Evolutionary conservation across 2,329 filamentous ascomycete species (phyloP), one percentile per base, ranked within the genome.

Genomic region (Cordyceps sp.): DNA sequence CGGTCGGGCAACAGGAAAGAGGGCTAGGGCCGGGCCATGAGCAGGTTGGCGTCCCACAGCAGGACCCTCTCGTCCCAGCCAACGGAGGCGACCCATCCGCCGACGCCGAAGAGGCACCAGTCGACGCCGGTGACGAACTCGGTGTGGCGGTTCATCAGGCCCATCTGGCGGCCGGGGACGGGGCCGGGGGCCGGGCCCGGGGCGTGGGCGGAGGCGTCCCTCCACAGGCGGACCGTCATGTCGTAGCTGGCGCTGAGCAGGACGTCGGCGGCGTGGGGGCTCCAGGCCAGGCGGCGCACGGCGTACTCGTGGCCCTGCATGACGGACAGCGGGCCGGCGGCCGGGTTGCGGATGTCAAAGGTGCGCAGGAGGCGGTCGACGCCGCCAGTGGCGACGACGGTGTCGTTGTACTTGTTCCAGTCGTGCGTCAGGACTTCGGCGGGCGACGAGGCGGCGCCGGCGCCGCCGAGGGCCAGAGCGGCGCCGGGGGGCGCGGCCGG

Each of bases 331-430:
- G 88, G 83, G 0, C 84, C 84, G 5, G 66, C 72, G 5, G 65
- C 59, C 1, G 83, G 79, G 45, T 74, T 78, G 27, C 90, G 69
- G 29, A 94, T 77, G 53, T 98, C 90, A 47, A 96, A 96, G 0
- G 81, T 90, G 30, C 90, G 75, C 37, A 98, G 77, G 14, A 78
- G 60, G 33, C 81, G 71, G 53, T 98, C 90, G 4, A 96, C 90
- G 33, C 90, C 88, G 2, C 74, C 90, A 0, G 84, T 84, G 0
- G 90, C 90, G 33, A 98, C 62, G 18, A 94, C 64, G 0, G 75
- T 78, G 42, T 85, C 74, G 25, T 80, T 72, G 58, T 98, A 98
- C 57, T 98, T 98, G 61, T 98, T 98, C 90, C 90, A 98, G 55
- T 98, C 90, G 56, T 96, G 90, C 0, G 86, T 93, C 21, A 98